Evolutionary conservation across 352 stramenopile species (phyloP), one percentile per base, ranked within the genome.

Genomic region (Phytophthora pistaciae): DNA sequence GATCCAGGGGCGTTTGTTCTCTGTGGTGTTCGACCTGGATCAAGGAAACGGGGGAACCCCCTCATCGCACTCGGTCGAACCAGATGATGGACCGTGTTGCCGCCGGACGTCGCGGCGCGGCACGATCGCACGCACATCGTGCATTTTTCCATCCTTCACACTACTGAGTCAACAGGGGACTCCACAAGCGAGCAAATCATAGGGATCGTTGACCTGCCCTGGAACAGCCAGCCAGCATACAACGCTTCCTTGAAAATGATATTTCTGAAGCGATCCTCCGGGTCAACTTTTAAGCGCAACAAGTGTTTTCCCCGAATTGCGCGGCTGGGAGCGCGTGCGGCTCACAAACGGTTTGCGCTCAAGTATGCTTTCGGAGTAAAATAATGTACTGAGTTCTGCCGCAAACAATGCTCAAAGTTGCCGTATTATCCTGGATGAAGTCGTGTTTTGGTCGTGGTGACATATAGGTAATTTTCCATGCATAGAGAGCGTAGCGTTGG

Each of bases 251-350:
- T 42, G 36, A 42, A 42, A 42, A 42, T 18, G 36, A 42, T 42
- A 42, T 42, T 42, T 42, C 11, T 42, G 36, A 42, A 42, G 11
- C 13, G 36, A 42, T 42, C 27, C 44, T n/a, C 33, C 16, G 33
- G 23, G 38, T 38, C 40, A 62, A 63, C 62, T 49, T 61, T 53
- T n/a, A 18, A 44, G 2, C 2, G 20, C 9, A 60, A 54, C 66
- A 74, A 74, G 66, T 74, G 66, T 60, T 74, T 74, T 65, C 14
- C 6, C 38, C 60, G 66, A 74, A 74, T 49, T 38, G 33, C 16
- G 40, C 36, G 9, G 60, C 55, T 42, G 5, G 3, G 36, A 5
- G 25, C 11, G 36, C 36, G 36, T 11, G 4, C 11, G 6, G 36
- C 36, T 16, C 14, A 16, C 36, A 16, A 42, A 42, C 36, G 14